phyloP scores from a whole-genome alignment of 306 rosid genomes.

The Vigna radiata region DNA sequence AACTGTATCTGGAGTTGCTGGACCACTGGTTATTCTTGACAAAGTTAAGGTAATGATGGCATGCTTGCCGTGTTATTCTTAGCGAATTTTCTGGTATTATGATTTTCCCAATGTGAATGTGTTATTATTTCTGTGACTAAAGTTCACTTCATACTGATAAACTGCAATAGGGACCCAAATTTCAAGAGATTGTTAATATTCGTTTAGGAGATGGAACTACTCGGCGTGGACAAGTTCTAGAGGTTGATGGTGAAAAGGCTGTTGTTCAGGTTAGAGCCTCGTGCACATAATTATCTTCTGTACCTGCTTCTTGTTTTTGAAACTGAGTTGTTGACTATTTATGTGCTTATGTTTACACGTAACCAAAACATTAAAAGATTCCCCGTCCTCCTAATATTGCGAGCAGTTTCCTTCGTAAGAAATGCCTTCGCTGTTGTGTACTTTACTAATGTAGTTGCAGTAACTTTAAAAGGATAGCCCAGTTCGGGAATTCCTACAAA shows the following conservation, averaged over 20 bases:
- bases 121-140: constrained; percentile 29
- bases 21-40: constrained; percentile 97
- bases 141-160: constrained; percentile 13
- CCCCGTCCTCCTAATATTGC: background rate
- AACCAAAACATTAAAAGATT: constrained; percentile 17
- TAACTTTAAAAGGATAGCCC: background rate
- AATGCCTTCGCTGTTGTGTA: constrained; percentile 11
- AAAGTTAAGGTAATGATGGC: constrained; percentile 82
- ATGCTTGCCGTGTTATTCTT: constrained; percentile 14
- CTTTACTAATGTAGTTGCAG: constrained; percentile 25
- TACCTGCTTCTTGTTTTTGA: constrained; percentile 21
- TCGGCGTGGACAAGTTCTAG: constrained; percentile 97
- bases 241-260: constrained; percentile 99
- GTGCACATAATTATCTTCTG: background rate
- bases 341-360: constrained; percentile 18
- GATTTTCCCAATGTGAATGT: constrained; percentile 23
- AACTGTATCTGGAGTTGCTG: constrained; percentile 99
- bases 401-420: constrained; percentile 29
- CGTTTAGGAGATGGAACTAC: constrained; percentile 94
- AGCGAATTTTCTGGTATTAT: constrained; percentile 13
- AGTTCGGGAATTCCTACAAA: background rate
- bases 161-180: constrained; percentile 90
- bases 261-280: constrained; percentile 84
- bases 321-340: constrained; percentile 22
- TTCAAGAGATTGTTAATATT: constrained; percentile 98